Percentiles rank a stretch among this genome's conserved stretches.
Evolutionary conservation across 164 flowering plant genomes (phyloP).

Genomic region (Litsea cubeba): DNA sequence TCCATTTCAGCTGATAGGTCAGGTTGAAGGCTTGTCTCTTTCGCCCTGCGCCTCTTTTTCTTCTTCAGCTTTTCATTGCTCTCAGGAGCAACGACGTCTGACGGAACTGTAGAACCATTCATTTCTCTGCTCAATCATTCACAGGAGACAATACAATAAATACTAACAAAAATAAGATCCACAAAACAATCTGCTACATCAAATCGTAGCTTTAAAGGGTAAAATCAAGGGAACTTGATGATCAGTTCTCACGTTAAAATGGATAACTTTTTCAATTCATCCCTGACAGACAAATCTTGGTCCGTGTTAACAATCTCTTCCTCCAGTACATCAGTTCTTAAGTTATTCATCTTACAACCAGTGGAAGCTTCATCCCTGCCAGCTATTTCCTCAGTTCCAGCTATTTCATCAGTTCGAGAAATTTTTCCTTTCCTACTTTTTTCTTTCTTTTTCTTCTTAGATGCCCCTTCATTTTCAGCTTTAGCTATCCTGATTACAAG

Average conservation of each 20-base stretch:
- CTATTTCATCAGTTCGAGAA: slow-evolving; percentile 1
- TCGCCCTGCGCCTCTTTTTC: too few species aligned
- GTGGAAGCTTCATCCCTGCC: neutral
- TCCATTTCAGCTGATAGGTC: neutral
- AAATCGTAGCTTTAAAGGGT: neutral
- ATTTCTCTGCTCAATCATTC: neutral
- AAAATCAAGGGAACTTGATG: neutral
- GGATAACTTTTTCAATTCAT: slow-evolving; percentile 13
- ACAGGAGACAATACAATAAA: too few species aligned
- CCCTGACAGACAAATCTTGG: slow-evolving; percentile 13
- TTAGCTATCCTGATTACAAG: neutral
- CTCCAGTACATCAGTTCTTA: slow-evolving; percentile 10
- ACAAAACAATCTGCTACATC: neutral
- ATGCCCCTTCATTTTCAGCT: slow-evolving; percentile 23
- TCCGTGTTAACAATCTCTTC: slow-evolving; percentile 1
- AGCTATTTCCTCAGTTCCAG: neutral
- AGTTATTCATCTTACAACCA: slow-evolving; percentile 4
- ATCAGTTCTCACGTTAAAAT: slow-evolving; percentile 34
- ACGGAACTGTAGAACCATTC: neutral
- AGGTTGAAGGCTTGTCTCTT: neutral
- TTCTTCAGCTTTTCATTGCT: neutral
- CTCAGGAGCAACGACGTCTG: neutral
- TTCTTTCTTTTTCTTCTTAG: slow-evolving; percentile 41
- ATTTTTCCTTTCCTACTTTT: slow-evolving; percentile 19
- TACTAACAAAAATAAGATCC: neutral